Conservation (phyloP, 176 grass and related monocot genomes). For the Musa schizocarpa region DNA sequence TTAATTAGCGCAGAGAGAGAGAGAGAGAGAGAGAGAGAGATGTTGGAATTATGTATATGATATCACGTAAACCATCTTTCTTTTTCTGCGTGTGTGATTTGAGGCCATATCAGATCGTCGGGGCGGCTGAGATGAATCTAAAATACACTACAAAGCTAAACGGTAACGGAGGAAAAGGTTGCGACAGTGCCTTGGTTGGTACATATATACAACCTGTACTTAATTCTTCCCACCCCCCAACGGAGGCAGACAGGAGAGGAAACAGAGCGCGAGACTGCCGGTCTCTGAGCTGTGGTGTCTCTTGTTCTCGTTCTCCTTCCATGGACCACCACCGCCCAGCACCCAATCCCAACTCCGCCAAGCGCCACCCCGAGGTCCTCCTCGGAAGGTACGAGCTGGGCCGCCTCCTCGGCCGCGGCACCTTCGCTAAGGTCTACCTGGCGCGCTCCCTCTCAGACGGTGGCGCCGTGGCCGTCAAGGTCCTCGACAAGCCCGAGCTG, state of each 20-base stretch:
- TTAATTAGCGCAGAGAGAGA: too few species aligned
- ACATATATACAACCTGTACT: neutral
- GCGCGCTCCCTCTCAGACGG: slow-evolving; percentile 38
- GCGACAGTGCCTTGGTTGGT: too few species aligned
- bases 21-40: too few species aligned
- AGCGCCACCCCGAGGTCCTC: slow-evolving; percentile 21
- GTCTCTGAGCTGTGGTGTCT: slow-evolving; percentile 1
- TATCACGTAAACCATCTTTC: too few species aligned
- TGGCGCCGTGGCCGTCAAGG: slow-evolving; percentile 54
- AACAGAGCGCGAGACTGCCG: neutral
- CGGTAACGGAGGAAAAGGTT: too few species aligned
- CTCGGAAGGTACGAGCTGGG: slow-evolving; percentile 72
- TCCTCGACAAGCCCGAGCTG: slow-evolving; percentile 59
- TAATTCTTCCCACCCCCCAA: neutral
- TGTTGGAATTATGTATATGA: too few species aligned
- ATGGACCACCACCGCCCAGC: slow-evolving; percentile 22
- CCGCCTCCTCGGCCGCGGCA: slow-evolving; percentile 53
- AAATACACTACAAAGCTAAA: too few species aligned
- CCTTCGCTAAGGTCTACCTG: slow-evolving; percentile 85
- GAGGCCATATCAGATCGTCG: too few species aligned
- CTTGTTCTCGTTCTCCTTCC: neutral
- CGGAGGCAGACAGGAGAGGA: neutral
- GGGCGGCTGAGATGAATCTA: too few species aligned
- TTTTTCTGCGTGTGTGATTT: too few species aligned
- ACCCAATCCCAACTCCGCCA: slow-evolving; percentile 14